Evolutionary conservation across 441 rosid genomes (phyloP).

Genomic region (Francoa sonchifolia): DNA sequence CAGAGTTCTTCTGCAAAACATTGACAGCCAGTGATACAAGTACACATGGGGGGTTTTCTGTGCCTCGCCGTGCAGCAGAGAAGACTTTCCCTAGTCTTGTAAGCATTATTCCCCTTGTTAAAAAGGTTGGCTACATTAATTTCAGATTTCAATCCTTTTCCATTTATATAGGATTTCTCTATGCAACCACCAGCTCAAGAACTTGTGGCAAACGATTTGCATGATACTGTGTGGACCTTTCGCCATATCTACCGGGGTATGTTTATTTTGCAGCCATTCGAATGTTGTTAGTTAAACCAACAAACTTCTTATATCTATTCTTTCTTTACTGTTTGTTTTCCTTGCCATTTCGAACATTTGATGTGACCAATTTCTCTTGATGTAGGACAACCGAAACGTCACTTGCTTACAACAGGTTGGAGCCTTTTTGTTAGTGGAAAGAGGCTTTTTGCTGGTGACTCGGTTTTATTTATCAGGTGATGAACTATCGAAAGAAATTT

Average conservation of each 20-base stretch:
- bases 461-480: constrained; percentile 86
- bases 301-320: not conserved
- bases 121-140: constrained; percentile 2
- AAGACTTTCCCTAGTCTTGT: constrained; percentile 88
- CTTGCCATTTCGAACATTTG: not conserved
- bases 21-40: constrained; percentile 95
- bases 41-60: constrained; percentile 96
- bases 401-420: constrained; percentile 96
- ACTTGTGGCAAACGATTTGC: constrained; percentile 84
- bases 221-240: constrained; percentile 72
- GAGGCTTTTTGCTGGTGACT: constrained; percentile 86
- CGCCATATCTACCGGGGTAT: constrained; percentile 90
- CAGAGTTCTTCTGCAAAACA: constrained; percentile 93
- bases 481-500: too few species aligned
- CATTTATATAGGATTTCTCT: constrained; percentile 53
- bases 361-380: too few species aligned
- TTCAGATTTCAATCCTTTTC: constrained; percentile 8
- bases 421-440: constrained; percentile 87
- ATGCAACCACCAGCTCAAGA: constrained; percentile 94
- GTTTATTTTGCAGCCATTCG: not conserved
- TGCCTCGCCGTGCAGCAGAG: constrained; percentile 94
- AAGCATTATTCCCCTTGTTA: constrained; percentile 11
- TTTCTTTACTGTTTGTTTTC: not conserved
- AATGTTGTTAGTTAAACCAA: not conserved
- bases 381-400: constrained; percentile 91